Percentiles rank a stretch among this genome's conserved stretches.
These are phyloP conservation scores for Fusarium papillatum DNA, from an alignment of 2,329 filamentous ascomycete genomes.

Conservation along the genomic window DNA sequence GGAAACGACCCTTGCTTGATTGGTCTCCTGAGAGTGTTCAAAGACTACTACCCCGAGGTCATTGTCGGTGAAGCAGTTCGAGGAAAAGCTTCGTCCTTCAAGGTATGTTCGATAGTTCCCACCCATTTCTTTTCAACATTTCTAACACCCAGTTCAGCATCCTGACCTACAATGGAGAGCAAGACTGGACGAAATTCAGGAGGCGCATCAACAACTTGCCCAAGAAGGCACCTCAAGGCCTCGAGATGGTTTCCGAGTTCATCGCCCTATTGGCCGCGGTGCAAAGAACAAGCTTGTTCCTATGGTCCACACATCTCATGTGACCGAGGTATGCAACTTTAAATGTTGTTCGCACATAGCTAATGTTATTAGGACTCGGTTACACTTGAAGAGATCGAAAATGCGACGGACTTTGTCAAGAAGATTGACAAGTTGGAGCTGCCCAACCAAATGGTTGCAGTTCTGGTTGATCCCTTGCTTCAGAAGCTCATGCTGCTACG, in stretches of 20 bases:
- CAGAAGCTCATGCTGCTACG: slow-evolving; percentile 82
- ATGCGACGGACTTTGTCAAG: slow-evolving; percentile 76
- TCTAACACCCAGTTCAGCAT: slow-evolving; percentile 61
- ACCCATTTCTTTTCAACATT: not conserved
- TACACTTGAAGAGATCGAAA: slow-evolving; percentile 84
- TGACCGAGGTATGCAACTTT: slow-evolving; percentile 69
- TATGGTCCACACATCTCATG: slow-evolving; percentile 80
- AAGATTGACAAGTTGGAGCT: slow-evolving; percentile 84
- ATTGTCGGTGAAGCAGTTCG: slow-evolving; percentile 79
- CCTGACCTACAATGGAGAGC: slow-evolving; percentile 83
- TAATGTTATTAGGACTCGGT: slow-evolving; percentile 64
- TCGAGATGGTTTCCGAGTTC: slow-evolving; percentile 72
- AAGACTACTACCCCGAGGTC: slow-evolving; percentile 92
- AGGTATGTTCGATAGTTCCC: slow-evolving; percentile 51
- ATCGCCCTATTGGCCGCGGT: slow-evolving; percentile 56
- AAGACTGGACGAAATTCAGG: slow-evolving; percentile 77
- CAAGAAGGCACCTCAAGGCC: slow-evolving; percentile 51
- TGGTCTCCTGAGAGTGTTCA: slow-evolving; percentile 85
- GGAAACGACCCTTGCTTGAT: slow-evolving; percentile 82
- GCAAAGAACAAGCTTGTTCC: slow-evolving; percentile 66
- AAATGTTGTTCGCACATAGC: not conserved
- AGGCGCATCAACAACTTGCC: slow-evolving; percentile 63
- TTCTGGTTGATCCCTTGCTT: slow-evolving; percentile 80
- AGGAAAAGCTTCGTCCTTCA: slow-evolving; percentile 73
- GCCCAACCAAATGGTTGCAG: slow-evolving; percentile 85